phyloP scores from a whole-genome alignment of 768 basidiomycete genomes.

The Phaffia australis region DNA sequence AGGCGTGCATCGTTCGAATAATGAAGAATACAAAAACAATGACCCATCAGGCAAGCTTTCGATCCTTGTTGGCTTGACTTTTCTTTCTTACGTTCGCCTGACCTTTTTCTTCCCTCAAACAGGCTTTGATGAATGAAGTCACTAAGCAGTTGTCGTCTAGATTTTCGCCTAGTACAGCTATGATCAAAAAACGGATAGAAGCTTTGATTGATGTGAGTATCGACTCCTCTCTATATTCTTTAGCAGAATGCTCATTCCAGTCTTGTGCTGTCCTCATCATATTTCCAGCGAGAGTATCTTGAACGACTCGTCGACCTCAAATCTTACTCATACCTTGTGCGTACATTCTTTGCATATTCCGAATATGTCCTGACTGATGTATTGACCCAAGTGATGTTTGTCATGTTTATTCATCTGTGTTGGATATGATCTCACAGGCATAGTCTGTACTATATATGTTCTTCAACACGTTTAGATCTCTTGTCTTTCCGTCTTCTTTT shows the following conservation, averaged over 20 bases:
- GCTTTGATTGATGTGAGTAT: conserved; percentile 72
- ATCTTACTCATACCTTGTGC: conserved; percentile 68
- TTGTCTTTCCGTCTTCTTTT: no score
- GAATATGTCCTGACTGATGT: not conserved
- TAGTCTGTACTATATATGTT: no score
- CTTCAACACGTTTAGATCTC: no score
- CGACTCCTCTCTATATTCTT: not conserved
- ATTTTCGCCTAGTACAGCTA: conserved; percentile 72
- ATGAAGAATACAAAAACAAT: conserved; percentile 89
- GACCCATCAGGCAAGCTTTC: not conserved
- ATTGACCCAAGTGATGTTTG: not conserved
- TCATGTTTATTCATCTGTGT: no score
- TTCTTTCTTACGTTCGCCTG: not conserved
- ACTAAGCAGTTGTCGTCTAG: conserved; percentile 71
- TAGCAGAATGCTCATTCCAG: not conserved
- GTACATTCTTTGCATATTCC: not conserved
- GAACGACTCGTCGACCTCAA: conserved; percentile 78
- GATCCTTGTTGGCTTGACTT: not conserved
- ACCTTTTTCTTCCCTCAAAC: conserved; percentile 12
- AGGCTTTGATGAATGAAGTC: conserved; percentile 76
- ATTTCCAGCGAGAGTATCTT: conserved; percentile 73
- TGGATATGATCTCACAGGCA: no score
- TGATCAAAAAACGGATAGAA: conserved; percentile 90
- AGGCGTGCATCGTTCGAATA: conserved; percentile 95
- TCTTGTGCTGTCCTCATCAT: conserved; percentile 1